Base-by-base conservation (phyloP, 371 early-diverging fungal species). In the Apophysomyces elegans region DNA sequence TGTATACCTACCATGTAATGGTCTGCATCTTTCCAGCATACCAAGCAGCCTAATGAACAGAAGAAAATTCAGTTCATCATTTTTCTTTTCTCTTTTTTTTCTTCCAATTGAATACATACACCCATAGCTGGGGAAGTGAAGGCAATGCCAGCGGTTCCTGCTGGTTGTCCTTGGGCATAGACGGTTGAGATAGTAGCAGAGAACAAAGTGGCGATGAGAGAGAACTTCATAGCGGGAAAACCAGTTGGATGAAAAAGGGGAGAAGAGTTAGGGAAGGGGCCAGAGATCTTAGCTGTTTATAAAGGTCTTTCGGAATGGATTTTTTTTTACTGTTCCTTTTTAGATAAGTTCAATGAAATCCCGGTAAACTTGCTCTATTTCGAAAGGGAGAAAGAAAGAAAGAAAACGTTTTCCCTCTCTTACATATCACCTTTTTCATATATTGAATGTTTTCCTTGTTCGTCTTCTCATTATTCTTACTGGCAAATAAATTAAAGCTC, bases 11-110 rank as follows among this genome's bases (percentile, higher is more conserved):
- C 78, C 79, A 78, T 26, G 67, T 56, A 18, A 78, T 66, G 9
- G 58, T 63, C 37, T 68, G 65, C n/a, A 72, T 41, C n/a, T 47
- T 68, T 43, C 74, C 76, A 43, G 79, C 74, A 47, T 50, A 61
- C 61, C 72, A 59, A 37, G 76, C 79, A 54, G 65, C 62, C 79
- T 78, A 74, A 61, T n/a, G 47, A 21, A 37, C 14, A 7, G 38
- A 44, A 26, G 0, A 4, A 39, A n/a, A 26, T 6, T 18, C 5
- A 50, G 16, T 21, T 47, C 1, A n/a, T 9, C 5, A 0, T 5
- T 50, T n/a, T 16, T 18, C n/a, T 21, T 7, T 18, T 18, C 0
- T 18, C 18, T 18, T 18, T 18, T 18, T 18, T 18, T 50, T 26
- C 8, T 56, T 26, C 0, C 1, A 11, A 13, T 56, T 18, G 14